Percentiles rank a stretch among this genome's conserved stretches.
These are phyloP conservation scores for Pseudonitzschia multiseries DNA, from an alignment of 108 stramenopile species.

Conservation along the genomic window DNA sequence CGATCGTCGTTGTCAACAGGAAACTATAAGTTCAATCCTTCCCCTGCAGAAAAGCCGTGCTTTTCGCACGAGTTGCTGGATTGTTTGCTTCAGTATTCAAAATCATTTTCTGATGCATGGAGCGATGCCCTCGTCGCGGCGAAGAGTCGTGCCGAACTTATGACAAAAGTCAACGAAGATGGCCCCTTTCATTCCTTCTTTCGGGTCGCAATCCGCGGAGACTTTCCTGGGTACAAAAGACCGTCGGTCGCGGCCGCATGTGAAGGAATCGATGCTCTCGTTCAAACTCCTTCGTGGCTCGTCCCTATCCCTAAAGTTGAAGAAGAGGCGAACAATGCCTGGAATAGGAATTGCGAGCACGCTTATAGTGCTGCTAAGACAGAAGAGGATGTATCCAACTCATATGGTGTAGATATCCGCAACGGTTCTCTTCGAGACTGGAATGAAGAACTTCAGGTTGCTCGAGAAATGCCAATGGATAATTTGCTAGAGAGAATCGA, in stretches of 20 bases:
- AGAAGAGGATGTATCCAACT: constrained; percentile 72
- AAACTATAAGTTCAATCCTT: constrained; percentile 75
- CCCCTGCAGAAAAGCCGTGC: constrained; percentile 68
- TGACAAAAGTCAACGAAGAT: constrained; percentile 33
- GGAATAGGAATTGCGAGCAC: constrained; percentile 50
- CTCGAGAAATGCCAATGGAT: constrained; percentile 77
- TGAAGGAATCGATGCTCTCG: constrained; percentile 61
- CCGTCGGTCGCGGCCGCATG: constrained; percentile 27
- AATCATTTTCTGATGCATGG: constrained; percentile 50
- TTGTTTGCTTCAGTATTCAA: constrained; percentile 65
- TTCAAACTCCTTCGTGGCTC: constrained; percentile 76
- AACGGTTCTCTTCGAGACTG: constrained; percentile 87
- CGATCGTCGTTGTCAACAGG: constrained; percentile 32
- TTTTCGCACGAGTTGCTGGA: constrained; percentile 78
- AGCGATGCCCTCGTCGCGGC: constrained; percentile 54
- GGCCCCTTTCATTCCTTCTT: constrained; percentile 44
- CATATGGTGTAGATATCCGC: constrained; percentile 88
- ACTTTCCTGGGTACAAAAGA: constrained; percentile 37
- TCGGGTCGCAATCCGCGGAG: constrained; percentile 52
- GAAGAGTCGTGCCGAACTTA: constrained; percentile 50
- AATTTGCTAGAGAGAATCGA: constrained; percentile 73
- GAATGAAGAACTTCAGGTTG: constrained; percentile 94
- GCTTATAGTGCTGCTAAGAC: constrained; percentile 53
- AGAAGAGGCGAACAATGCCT: constrained; percentile 22
- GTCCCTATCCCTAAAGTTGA: constrained; percentile 47